Base-by-base conservation (phyloP, 2,329 filamentous ascomycete genomes). In the Fusarium begoniae region DNA sequence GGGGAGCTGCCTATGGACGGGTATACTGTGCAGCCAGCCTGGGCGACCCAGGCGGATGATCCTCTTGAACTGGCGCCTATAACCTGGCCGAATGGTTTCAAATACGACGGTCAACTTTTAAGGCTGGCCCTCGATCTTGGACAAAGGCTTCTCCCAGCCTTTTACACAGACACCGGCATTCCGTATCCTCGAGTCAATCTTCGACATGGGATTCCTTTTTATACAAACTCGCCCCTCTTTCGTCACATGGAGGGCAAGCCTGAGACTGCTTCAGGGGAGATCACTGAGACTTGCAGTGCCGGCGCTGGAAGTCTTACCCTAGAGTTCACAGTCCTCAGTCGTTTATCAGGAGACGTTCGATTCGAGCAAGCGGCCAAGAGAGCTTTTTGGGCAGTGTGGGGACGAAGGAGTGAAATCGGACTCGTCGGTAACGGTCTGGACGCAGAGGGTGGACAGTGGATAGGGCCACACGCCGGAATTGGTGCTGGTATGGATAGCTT, bases 371-470 rank as follows among this genome's bases (percentile, higher is more conserved):
- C 94, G 22, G 96, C 94, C 2, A 98, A 98, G 82, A 88, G 93
- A 64, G 96, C 96, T 2, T 99, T 99, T 79, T 98, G 96, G 95
- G 93, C 95, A 30, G 94, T 99, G n/a, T 99, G 96, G 96, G 87
- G 92, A 48, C 88, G 94, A 63, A 90, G 95, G 73, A 98, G 94
- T 80, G 89, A 91, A 45, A 94, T 98, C 77, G 94, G 94, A 8
- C 87, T 99, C 30, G 92, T 99, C 72, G 96, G 96, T 13, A 93
- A 94, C 65, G 96, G 95, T 6, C 95, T 99, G 70, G 96, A 98
- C 83, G 94, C 95, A 3, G 96, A 98, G 80, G 93, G 91, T 35
- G 96, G 96, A 1, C 88, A 93, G 75, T 99, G 96, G 96, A 92
- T 96, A 40, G 93, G 93, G 14, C 89, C 93, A 5, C 95, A 94